Evolutionary conservation across 1,139 yeast species (phyloP).

Genomic region (Candida sanyaensis): DNA sequence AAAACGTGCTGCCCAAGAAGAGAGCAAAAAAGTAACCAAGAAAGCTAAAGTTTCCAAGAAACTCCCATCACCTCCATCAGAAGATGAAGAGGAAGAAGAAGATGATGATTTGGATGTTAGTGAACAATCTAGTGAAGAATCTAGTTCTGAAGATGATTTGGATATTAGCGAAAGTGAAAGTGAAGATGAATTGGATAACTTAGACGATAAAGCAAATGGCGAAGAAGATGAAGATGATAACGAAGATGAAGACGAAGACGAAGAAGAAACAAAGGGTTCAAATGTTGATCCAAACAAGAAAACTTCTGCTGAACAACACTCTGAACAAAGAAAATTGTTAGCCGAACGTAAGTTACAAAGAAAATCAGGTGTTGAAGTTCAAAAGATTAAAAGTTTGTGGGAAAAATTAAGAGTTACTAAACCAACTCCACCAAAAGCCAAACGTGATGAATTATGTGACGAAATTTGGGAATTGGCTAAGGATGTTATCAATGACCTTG

Average conservation of each 20-base stretch:
- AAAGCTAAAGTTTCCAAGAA: conserved; percentile 26
- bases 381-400: conserved; percentile 86
- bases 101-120: conserved; percentile 16
- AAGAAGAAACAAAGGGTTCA: conserved; percentile 16
- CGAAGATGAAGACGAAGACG: conserved; percentile 20
- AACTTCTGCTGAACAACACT: conserved; percentile 69
- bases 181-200: conserved; percentile 22
- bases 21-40: conserved; percentile 21
- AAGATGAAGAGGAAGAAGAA: conserved; percentile 15
- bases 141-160: conserved; percentile 19
- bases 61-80: conserved; percentile 19
- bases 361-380: conserved; percentile 83
- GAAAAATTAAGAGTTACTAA: conserved; percentile 85
- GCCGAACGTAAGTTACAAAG: conserved; percentile 86
- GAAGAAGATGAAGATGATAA: conserved; percentile 18
- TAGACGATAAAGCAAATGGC: conserved; percentile 21
- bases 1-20: conserved; percentile 32
- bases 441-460: conserved; percentile 76
- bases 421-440: conserved; percentile 76
- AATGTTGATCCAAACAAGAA: conserved; percentile 46
- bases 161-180: conserved; percentile 8
- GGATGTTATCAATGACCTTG: conserved; percentile 79
- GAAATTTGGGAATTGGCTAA: conserved; percentile 85
- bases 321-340: conserved; percentile 77
- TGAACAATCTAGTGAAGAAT: conserved; percentile 12